Conservation (phyloP, 306 rosid species). For the Arachis stenosperma region DNA sequence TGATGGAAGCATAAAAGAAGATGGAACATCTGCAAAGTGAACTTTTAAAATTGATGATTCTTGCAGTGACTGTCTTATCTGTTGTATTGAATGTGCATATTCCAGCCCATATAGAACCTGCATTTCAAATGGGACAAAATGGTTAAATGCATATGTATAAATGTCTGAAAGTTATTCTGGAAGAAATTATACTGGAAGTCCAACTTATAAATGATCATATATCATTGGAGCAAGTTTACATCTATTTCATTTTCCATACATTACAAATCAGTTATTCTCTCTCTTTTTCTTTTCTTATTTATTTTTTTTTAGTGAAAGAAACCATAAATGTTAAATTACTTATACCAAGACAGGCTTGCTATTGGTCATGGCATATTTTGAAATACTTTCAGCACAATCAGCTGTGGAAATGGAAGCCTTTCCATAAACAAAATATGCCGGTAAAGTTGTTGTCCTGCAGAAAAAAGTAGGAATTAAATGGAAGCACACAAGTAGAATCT, state of each 20-base stretch:
- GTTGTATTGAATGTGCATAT: slow-evolving; percentile 59
- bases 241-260: slow-evolving; percentile 23
- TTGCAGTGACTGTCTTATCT: slow-evolving; percentile 51
- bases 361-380: slow-evolving; percentile 44
- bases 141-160: not conserved
- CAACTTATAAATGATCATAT: not conserved
- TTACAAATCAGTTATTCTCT: slow-evolving; percentile 23
- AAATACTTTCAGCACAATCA: slow-evolving; percentile 57
- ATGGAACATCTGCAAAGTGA: slow-evolving; percentile 66
- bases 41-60: slow-evolving; percentile 49
- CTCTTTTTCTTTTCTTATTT: slow-evolving; percentile 2
- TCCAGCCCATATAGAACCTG: slow-evolving; percentile 92
- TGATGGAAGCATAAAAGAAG: slow-evolving; percentile 67
- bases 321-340: slow-evolving; percentile 7
- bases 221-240: slow-evolving; percentile 18
- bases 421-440: slow-evolving; percentile 79
- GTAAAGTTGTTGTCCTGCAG: slow-evolving; percentile 77
- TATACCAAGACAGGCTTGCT: slow-evolving; percentile 69
- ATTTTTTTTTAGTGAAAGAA: not conserved
- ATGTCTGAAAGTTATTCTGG: slow-evolving; percentile 1
- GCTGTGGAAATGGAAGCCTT: slow-evolving; percentile 59
- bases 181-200: not conserved
- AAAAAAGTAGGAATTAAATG: slow-evolving; percentile 31
- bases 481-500: slow-evolving; percentile 15
- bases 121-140: slow-evolving; percentile 32